Base-by-base conservation (phyloP, 768 basidiomycete genomes). In the Agaricus subrufescens region DNA sequence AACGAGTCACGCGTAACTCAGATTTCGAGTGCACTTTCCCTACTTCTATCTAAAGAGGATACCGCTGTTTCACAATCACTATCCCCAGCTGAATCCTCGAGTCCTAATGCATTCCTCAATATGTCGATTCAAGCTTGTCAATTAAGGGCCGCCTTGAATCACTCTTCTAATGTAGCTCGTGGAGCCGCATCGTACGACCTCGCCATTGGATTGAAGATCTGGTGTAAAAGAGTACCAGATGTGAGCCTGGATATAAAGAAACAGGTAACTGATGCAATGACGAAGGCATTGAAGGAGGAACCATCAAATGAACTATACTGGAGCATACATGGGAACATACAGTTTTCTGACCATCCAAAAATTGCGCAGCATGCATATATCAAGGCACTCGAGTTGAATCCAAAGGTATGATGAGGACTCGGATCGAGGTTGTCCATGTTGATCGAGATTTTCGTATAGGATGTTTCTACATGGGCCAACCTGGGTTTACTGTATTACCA, bases 321-420 rank as follows among this genome's bases (percentile, higher is more conserved):
- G 97, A 79, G 81, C 60, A 84, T 90, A 1, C 71, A 98, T 29
- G 97, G 90, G 0, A 81, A 86, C 60, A 76, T 87, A 14, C 76
- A 86, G 56, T 89, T 93, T 63, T 63, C 78, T 7, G 74, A 72
- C 12, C 84, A 89, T 43, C 80, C 88, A 0, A 87, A 84, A 62
- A 75, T 83, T 1, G 86, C 92, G 2, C 96, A 99, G 69, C 94
- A 98, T 71, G 89, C 92, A 3, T 97, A 92, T 63, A 85, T 98
- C 65, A 88, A 83, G 56, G 88, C 94, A 4, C 69, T 98, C 46
- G 95, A 98, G 62, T 74, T 91, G 39, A 86, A 98, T 66, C 69
- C 82, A 0, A 96, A 96, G 48, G 55, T 50, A 11, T 2, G 40
- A 14, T 27, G 78, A 92, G 11, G n/a, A 52, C 12, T 29, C 49